Evolutionary conservation across 179 eudicot species (phyloP).

Genomic region (Beta lomatogona): DNA sequence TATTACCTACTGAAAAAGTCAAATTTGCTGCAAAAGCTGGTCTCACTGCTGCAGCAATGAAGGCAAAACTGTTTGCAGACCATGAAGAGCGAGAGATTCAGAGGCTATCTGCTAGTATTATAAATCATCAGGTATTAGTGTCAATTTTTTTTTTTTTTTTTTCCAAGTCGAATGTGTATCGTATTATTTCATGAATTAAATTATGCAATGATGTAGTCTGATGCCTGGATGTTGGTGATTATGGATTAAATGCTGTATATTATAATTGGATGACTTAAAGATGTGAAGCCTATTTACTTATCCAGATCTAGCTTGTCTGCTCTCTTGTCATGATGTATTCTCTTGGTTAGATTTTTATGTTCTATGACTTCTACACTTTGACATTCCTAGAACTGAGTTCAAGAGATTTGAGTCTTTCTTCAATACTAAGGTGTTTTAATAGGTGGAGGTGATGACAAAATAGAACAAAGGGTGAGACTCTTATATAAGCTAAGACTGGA

Average conservation of each 20-base stretch:
- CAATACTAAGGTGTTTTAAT: background rate
- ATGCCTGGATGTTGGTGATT: background rate
- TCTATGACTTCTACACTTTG: background rate
- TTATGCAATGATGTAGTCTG: background rate
- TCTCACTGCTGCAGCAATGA: constrained; percentile 87
- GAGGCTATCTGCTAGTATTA: constrained; percentile 83
- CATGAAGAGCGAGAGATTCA: constrained; percentile 99
- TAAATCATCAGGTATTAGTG: constrained; percentile 82
- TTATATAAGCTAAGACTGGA: background rate
- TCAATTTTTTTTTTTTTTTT: background rate
- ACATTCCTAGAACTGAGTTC: background rate
- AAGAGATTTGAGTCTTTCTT: background rate
- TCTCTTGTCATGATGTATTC: background rate
- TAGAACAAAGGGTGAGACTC: background rate
- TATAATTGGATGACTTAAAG: background rate
- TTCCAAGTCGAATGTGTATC: background rate
- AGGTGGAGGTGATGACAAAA: background rate
- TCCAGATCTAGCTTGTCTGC: background rate
- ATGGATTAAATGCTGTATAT: background rate
- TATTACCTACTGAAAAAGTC: constrained; percentile 59
- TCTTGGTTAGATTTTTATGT: background rate
- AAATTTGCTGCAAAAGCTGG: constrained; percentile 75
- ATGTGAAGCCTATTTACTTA: background rate
- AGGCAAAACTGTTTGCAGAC: constrained; percentile 92
- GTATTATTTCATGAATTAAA: background rate